Evolutionary conservation across 73 alveolate genomes (phyloP), one percentile per base, ranked within the genome.

Genomic region (Paramecium pentaurelia): DNA sequence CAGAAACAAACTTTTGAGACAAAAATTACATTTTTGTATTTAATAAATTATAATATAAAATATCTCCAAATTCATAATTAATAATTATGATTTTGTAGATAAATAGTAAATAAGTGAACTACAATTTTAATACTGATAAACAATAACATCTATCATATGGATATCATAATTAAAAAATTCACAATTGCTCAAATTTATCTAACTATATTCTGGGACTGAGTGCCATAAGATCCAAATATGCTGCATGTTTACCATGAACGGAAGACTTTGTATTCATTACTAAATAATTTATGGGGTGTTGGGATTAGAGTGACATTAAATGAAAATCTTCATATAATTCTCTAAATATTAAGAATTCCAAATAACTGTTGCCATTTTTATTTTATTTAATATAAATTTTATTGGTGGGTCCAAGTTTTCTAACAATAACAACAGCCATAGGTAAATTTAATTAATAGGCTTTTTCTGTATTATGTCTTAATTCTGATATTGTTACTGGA

Each of bases 301-400:
- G 30, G 12, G 84, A 64, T 64, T 64, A 64, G 12, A 64, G 84
- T 11, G 84, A 51, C 47, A 64, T 64, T 64, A 64, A 64, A 64
- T 64, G 84, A 28, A 64, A 64, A 34, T 64, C 84, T 34, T 64
- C 84, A 28, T 64, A 64, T 28, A 64, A 64, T 64, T 64, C 84
- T 34, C 28, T 64, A 34, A 64, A 64, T 28, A 64, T 64, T 32
- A 64, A 32, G 28, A 64, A 64, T 7, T 64, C 84, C 28, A 64
- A 32, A 18, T 54, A 54, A 64, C 84, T 64, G 11, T 27, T 28
- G 4, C 51, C 47, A 25, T 64, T 64, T 14, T 64, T 64, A 64
- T 64, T 64, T 34, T 64, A 28, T 64, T 27, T 64, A 11, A 64
- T 64, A 42, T 32, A 64, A 12, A 64, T 28, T 7, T 64, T 64